Base-by-base conservation (phyloP, 129 eudicot genomes). In the Pulicaria dysenterica region DNA sequence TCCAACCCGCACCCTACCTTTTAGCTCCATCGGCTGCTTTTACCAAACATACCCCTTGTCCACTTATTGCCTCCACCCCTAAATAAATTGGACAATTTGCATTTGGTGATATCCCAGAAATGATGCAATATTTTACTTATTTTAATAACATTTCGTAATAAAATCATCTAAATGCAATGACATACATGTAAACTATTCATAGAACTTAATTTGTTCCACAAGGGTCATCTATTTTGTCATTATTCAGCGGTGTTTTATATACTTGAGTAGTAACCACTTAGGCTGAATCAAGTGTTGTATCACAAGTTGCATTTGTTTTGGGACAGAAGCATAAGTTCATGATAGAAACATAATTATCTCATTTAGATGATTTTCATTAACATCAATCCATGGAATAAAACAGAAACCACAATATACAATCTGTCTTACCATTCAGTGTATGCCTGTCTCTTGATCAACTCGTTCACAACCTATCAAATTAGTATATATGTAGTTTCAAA, bases 381-480 rank as follows among this genome's bases (percentile, higher is more conserved):
- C 42, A 17, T 11, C 15, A 47, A 17, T 3, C 56, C 58, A 16
- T 37, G 41, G 48, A 38, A 57, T 15, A 46, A 36, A 11, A 67
- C 19, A 45, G 14, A 17, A 50, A 36, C 66, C 63, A 80, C 3
- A 10, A 60, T 65, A 15, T 14, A 47, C 12, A 72, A 36, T 15
- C 42, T 3, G n/a, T 5, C 84, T 67, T 77, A 91, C 92, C 95
- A 86, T 87, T 88, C 90, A 53, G 84, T 74, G 47, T 88, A 92
- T 62, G 77, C 70, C 31, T 87, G 85, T 48, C 95, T 80, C 85
- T 79, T 86, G 74, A 91, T 76, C 77, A 91, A 77, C 80, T 91
- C 97, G 34, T 86, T 85, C 8, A 85, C 92, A 54, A 91, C 95
- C 95, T 88, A 87, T 73, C 73, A 64, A 58, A 54, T 12, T 37